Conservation (phyloP, 139 green algal genomes). For the Asterochloris erici region DNA sequence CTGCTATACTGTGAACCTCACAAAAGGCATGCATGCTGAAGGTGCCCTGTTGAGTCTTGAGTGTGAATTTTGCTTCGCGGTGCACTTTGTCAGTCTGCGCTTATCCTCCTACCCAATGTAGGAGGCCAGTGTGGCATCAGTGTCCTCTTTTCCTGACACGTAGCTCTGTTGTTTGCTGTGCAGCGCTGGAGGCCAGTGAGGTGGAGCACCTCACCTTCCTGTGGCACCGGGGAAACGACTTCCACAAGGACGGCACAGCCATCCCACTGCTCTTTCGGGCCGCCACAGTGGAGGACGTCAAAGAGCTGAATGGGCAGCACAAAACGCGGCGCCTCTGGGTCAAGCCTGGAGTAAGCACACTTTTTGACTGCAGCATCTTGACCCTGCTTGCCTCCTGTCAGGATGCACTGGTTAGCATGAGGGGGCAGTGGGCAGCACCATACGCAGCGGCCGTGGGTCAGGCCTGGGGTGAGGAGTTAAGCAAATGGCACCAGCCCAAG, state of each 20-base stretch:
- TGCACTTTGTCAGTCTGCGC: neutral
- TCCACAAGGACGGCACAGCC: slow-evolving; percentile 29
- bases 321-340: slow-evolving; percentile 41
- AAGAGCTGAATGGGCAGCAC: slow-evolving; percentile 20
- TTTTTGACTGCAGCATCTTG: neutral
- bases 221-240: slow-evolving; percentile 70
- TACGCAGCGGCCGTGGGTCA: too few species aligned
- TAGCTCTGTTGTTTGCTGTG: too few species aligned
- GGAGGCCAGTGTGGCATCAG: too few species aligned
- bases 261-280: slow-evolving; percentile 49
- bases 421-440: too few species aligned
- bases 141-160: too few species aligned
- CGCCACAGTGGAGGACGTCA: slow-evolving; percentile 37
- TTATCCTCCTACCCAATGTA: too few species aligned
- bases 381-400: too few species aligned
- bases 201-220: slow-evolving; percentile 42
- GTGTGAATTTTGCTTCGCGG: neutral
- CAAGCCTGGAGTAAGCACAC: neutral
- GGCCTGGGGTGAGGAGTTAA: too few species aligned
- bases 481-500: too few species aligned
- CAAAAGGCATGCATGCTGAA: neutral
- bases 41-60: neutral
- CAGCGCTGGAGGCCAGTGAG: slow-evolving; percentile 46
- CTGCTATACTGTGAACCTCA: neutral
- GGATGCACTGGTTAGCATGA: too few species aligned